Evolutionary conservation across 768 basidiomycete species (phyloP).

Genomic region (Sistotremastrum suecicum): DNA sequence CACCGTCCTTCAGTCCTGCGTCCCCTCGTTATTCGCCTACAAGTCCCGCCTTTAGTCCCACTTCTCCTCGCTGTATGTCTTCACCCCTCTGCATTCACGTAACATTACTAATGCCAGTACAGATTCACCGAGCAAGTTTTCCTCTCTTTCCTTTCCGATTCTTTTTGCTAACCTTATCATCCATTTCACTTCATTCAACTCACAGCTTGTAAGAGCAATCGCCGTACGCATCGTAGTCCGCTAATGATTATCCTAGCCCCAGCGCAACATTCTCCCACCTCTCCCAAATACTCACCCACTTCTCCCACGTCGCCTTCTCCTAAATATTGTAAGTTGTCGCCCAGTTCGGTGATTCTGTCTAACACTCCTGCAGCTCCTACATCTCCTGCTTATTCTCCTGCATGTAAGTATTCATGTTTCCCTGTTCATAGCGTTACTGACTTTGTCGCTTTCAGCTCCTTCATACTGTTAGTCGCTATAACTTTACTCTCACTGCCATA

Average conservation of each 20-base stretch:
- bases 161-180: conserved; percentile 13
- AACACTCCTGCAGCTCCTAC: conserved; percentile 47
- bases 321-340: conserved; percentile 59
- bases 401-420: conserved; percentile 40
- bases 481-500: not conserved
- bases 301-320: conserved; percentile 87
- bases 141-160: conserved; percentile 1
- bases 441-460: conserved; percentile 33
- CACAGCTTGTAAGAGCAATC: conserved; percentile 45
- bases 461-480: conserved; percentile 49
- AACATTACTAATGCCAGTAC: conserved; percentile 7
- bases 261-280: conserved; percentile 74
- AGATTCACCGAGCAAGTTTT: conserved; percentile 72
- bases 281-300: conserved; percentile 87
- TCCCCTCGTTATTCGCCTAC: conserved; percentile 84
- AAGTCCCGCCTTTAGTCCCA: conserved; percentile 82
- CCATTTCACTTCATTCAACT: conserved; percentile 1
- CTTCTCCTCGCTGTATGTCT: conserved; percentile 57
- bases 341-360: not conserved
- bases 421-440: conserved; percentile 3
- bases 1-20: conserved; percentile 82
- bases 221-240: not conserved
- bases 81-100: conserved; percentile 1
- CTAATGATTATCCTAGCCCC: conserved; percentile 35
- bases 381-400: conserved; percentile 78